A percentile compares a stretch with the other conserved stretches of the same genome.
Evolutionary conservation across 805 yeast genomes (phyloP).

Genomic region (Allodekkera sacchari): DNA sequence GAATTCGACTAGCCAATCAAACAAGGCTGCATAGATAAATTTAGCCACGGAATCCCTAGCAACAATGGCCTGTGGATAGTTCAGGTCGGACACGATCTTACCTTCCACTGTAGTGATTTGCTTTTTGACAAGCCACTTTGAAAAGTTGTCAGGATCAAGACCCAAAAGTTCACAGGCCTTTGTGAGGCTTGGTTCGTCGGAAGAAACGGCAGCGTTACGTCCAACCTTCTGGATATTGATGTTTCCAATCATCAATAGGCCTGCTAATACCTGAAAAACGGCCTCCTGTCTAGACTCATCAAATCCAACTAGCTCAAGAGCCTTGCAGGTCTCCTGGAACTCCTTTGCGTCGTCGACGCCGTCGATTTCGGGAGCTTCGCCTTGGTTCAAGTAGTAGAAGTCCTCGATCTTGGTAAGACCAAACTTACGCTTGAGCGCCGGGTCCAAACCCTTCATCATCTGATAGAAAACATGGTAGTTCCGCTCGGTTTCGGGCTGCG

Average conservation of each 20-base stretch:
- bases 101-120: constrained; percentile 91
- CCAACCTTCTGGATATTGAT: constrained; percentile 79
- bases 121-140: constrained; percentile 88
- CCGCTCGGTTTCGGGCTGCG: constrained; percentile 85
- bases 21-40: constrained; percentile 82
- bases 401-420: constrained; percentile 59
- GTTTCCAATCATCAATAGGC: constrained; percentile 87
- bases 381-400: constrained; percentile 81
- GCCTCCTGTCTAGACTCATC: constrained; percentile 46
- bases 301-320: constrained; percentile 75
- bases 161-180: constrained; percentile 83
- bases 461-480: constrained; percentile 95
- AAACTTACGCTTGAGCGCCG: constrained; percentile 45
- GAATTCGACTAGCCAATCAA: constrained; percentile 89
- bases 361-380: constrained; percentile 60
- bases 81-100: constrained; percentile 78
- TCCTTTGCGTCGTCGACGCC: constrained; percentile 82
- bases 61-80: constrained; percentile 75
- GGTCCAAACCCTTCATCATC: constrained; percentile 62
- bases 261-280: constrained; percentile 77
- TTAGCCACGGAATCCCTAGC: constrained; percentile 97
- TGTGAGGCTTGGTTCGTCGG: constrained; percentile 80
- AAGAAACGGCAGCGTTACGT: constrained; percentile 68
- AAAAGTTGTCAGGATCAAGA: constrained; percentile 60
- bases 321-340: constrained; percentile 65